phyloP scores from a whole-genome alignment of 805 yeast species.

The Candida nitratophila region DNA sequence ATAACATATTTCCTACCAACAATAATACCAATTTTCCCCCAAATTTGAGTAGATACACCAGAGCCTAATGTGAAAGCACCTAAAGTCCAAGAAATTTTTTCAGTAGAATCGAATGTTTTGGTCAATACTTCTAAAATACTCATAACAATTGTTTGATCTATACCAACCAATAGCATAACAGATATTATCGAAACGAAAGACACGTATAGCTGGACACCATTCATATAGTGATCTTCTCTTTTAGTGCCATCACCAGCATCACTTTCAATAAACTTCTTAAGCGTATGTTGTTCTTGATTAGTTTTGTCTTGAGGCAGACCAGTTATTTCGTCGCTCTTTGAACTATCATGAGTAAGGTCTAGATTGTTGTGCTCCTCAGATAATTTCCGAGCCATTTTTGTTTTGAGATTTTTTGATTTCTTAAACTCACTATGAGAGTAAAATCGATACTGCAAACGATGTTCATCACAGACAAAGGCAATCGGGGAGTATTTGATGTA shows the following conservation, averaged over 20 bases:
- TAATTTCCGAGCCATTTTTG: too few species aligned
- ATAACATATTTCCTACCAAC: conserved; percentile 50
- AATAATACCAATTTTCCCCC: conserved; percentile 50
- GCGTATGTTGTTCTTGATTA: too few species aligned
- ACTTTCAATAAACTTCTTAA: conserved; percentile 23
- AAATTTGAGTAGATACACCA: conserved; percentile 46
- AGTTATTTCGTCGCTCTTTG: too few species aligned
- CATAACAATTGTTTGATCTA: conserved; percentile 54
- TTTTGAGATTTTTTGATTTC: too few species aligned
- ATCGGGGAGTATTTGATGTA: too few species aligned
- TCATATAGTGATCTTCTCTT: conserved; percentile 20
- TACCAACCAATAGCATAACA: conserved; percentile 28
- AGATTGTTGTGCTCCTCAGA: too few species aligned
- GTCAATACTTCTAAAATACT: conserved; percentile 46
- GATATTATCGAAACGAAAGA: conserved; percentile 6
- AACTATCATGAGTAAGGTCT: too few species aligned
- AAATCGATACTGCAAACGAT: too few species aligned
- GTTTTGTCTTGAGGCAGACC: too few species aligned
- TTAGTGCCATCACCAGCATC: conserved; percentile 36
- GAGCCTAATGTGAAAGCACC: conserved; percentile 48
- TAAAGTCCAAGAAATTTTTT: conserved; percentile 52
- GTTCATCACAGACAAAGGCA: too few species aligned
- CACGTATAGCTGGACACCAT: conserved; percentile 12
- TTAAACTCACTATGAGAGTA: too few species aligned
- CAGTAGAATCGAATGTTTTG: conserved; percentile 39